Evolutionary conservation across 148 eudicot species (phyloP).

Genomic region (Heliosperma pusillum): DNA sequence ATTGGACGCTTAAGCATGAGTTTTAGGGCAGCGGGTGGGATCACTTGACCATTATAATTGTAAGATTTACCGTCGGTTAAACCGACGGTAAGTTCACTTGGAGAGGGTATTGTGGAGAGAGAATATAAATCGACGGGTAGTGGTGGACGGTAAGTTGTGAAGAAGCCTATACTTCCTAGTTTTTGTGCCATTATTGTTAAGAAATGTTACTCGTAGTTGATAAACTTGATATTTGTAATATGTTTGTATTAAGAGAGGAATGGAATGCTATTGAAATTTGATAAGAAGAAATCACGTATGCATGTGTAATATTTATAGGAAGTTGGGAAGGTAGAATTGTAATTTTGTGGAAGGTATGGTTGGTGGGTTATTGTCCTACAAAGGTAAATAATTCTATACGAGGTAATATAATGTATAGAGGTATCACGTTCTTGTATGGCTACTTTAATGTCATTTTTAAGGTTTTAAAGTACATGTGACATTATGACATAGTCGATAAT

Average conservation of each 20-base stretch:
- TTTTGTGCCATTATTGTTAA: not conserved
- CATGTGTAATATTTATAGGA: not conserved
- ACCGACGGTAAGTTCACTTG: not conserved
- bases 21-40: constrained; percentile 17
- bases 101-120: not conserved
- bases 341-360: too few species aligned
- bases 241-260: not conserved
- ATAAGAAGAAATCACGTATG: not conserved
- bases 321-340: not conserved
- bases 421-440: too few species aligned
- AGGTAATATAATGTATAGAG: too few species aligned
- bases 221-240: too few species aligned
- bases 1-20: not conserved
- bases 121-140: constrained; percentile 22
- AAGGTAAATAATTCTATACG: too few species aligned
- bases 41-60: constrained; percentile 18
- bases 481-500: too few species aligned
- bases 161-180: constrained; percentile 24
- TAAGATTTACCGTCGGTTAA: constrained; percentile 21
- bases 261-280: not conserved
- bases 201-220: too few species aligned
- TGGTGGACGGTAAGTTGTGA: constrained; percentile 24
- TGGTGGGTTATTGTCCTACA: too few species aligned
- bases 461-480: too few species aligned
- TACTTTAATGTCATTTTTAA: too few species aligned